Conservation (phyloP, 2,329 filamentous ascomycete genomes). For the Madurella fahalii region DNA sequence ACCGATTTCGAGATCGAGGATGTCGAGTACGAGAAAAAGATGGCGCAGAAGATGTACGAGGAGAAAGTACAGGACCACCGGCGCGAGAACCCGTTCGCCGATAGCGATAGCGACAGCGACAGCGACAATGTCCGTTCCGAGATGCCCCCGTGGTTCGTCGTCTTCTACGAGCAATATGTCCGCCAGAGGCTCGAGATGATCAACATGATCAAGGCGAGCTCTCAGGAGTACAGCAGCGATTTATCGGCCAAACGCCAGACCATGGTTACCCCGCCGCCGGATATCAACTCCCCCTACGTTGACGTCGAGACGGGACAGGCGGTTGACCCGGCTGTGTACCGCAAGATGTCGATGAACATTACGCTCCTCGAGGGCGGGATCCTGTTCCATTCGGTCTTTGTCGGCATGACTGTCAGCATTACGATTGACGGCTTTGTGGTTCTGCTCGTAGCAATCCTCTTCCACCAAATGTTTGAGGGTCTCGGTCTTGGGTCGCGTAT, state of each 20-base stretch:
- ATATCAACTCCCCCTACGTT: constrained; percentile 35
- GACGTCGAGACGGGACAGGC: constrained; percentile 42
- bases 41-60: constrained; percentile 39
- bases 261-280: constrained; percentile 3
- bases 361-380: constrained; percentile 73
- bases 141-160: constrained; percentile 60
- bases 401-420: constrained; percentile 68
- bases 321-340: constrained; percentile 46
- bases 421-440: constrained; percentile 64
- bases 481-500: constrained; percentile 69
- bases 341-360: constrained; percentile 67
- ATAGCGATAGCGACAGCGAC: not conserved
- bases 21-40: constrained; percentile 38
- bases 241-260: constrained; percentile 10
- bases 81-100: constrained; percentile 17
- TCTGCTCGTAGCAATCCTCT: constrained; percentile 64
- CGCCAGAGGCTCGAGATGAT: constrained; percentile 58
- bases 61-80: constrained; percentile 28
- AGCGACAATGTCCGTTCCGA: constrained; percentile 34
- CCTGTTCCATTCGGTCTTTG: constrained; percentile 73
- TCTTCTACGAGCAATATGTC: constrained; percentile 60
- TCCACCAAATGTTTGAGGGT: constrained; percentile 68
- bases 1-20: constrained; percentile 35
- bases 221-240: constrained; percentile 27
- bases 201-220: constrained; percentile 44